Conservation (phyloP, 805 yeast genomes). For the Metschnikowia lachancei region DNA sequence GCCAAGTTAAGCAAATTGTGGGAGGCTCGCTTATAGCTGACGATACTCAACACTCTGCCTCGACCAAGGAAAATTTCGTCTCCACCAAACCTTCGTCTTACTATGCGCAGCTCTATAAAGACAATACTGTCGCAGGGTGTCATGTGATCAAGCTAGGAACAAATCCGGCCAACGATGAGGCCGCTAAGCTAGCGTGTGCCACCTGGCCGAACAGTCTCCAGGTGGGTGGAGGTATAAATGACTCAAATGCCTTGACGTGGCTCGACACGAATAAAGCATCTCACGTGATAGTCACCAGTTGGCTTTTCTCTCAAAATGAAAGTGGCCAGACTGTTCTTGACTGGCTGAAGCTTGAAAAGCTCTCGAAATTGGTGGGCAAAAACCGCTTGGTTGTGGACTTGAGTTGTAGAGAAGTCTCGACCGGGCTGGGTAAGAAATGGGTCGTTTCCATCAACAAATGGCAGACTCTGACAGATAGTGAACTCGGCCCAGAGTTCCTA, state of each 20-base stretch:
- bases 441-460: slow-evolving; percentile 97
- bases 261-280: slow-evolving; percentile 66
- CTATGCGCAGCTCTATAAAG: slow-evolving; percentile 68
- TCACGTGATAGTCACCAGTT: slow-evolving; percentile 89
- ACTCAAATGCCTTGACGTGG: slow-evolving; percentile 75
- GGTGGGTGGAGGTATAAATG: slow-evolving; percentile 90
- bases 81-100: slow-evolving; percentile 69
- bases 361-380: slow-evolving; percentile 60
- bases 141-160: slow-evolving; percentile 93
- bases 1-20: slow-evolving; percentile 94
- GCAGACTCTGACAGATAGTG: slow-evolving; percentile 81
- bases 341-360: slow-evolving; percentile 48
- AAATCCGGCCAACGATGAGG: slow-evolving; percentile 68
- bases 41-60: slow-evolving; percentile 36
- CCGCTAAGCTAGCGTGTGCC: slow-evolving; percentile 71
- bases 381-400: slow-evolving; percentile 77
- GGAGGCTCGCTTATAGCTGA: slow-evolving; percentile 79
- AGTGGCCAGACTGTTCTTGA: slow-evolving; percentile 35
- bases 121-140: slow-evolving; percentile 63
- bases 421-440: slow-evolving; percentile 48
- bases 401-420: slow-evolving; percentile 62
- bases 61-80: slow-evolving; percentile 61
- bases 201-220: slow-evolving; percentile 77
- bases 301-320: slow-evolving; percentile 71
- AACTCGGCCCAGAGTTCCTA: slow-evolving; percentile 54